Conservation (phyloP, 192 early-diverging fungal genomes). For the Hyaloraphidium curvatum region DNA sequence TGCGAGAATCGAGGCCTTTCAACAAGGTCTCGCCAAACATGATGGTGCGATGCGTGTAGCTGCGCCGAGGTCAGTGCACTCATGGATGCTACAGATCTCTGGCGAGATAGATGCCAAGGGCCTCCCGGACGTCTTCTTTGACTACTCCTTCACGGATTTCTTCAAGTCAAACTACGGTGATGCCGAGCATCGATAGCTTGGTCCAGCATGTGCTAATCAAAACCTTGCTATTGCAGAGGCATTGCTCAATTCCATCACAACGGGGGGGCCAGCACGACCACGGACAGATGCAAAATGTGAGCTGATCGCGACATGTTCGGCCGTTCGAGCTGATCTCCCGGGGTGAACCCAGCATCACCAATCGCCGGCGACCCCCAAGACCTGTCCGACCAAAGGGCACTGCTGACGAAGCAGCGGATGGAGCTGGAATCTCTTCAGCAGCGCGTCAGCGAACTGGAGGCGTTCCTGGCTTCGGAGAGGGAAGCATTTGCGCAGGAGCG, state of each 20-base stretch:
- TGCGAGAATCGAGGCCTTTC: conserved; percentile 67
- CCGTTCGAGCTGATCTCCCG: no score
- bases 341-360: no score
- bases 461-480: no score
- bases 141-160: conserved; percentile 64
- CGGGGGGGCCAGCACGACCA: conserved; percentile 5
- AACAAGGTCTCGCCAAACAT: conserved; percentile 22
- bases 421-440: neutral
- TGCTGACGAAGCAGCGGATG: conserved; percentile 7
- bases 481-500: no score
- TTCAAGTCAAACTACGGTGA: conserved; percentile 66
- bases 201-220: conserved; percentile 9
- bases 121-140: conserved; percentile 56
- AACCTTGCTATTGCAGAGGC: conserved; percentile 14
- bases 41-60: no score
- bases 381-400: conserved; percentile 2
- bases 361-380: conserved; percentile 3
- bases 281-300: no score
- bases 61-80: no score
- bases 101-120: conserved; percentile 35
- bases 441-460: neutral
- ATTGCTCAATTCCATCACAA: conserved; percentile 20
- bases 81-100: no score
- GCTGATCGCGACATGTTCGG: no score
- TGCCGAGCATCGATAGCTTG: conserved; percentile 11